A percentile compares a stretch with the other conserved stretches of the same genome.
Evolutionary conservation across 1,284 basidiomycete species (phyloP).

Genomic region (Boletus nobilissimus): DNA sequence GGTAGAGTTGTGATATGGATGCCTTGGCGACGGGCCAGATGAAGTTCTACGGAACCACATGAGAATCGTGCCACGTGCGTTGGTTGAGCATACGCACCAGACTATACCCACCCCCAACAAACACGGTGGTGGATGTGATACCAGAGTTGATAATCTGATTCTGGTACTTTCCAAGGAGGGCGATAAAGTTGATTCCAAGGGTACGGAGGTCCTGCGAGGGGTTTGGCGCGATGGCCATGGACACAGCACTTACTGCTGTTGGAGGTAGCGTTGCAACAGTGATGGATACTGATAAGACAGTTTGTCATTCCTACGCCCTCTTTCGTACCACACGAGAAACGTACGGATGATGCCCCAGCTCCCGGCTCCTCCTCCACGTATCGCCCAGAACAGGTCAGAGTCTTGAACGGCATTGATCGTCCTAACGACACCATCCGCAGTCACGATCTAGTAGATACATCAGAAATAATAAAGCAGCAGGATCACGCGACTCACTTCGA

Average conservation of each 20-base stretch:
- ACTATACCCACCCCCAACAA: neutral
- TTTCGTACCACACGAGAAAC: neutral
- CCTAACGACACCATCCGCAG: slow-evolving; percentile 23
- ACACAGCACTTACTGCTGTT: slow-evolving; percentile 9
- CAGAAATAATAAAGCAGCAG: neutral
- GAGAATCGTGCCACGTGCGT: neutral
- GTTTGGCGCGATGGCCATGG: slow-evolving; percentile 26
- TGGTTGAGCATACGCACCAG: slow-evolving; percentile 5
- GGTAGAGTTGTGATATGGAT: slow-evolving; percentile 13
- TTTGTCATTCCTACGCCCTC: neutral
- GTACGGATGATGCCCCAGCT: slow-evolving; percentile 36
- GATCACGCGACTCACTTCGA: slow-evolving; percentile 14
- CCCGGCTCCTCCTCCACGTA: slow-evolving; percentile 33
- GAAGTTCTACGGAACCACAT: neutral
- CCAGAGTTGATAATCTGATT: slow-evolving; percentile 25
- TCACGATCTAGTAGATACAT: slow-evolving; percentile 23
- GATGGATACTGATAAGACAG: slow-evolving; percentile 13
- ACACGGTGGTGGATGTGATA: slow-evolving; percentile 6
- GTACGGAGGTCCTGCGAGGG: slow-evolving; percentile 1
- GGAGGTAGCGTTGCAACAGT: slow-evolving; percentile 20
- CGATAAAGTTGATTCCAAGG: slow-evolving; percentile 29
- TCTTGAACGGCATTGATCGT: slow-evolving; percentile 30
- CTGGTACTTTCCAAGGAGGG: slow-evolving; percentile 23
- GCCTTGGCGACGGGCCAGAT: slow-evolving; percentile 11
- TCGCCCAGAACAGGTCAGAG: slow-evolving; percentile 35